Base-by-base conservation (phyloP, 2,329 filamentous ascomycete genomes). In the Fusarium zealandicum region DNA sequence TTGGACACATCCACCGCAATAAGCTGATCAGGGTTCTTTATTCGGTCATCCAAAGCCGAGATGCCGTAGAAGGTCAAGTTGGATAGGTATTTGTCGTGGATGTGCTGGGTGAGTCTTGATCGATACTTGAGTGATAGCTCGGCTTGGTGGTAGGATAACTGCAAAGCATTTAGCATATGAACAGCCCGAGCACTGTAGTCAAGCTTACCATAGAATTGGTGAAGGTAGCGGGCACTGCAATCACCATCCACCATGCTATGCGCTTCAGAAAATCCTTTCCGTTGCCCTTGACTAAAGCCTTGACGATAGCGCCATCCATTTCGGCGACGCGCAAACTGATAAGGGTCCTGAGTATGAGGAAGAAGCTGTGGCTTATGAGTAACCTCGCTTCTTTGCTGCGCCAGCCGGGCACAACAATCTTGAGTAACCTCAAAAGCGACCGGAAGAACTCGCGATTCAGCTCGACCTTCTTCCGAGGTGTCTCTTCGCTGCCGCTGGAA, bases 61-160 rank as follows among this genome's bases (percentile, higher is more conserved):
- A 99, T 89, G 3, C 92, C 93, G 73, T 99, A 99, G 73, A 98
- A 99, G 1, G 93, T 98, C 84, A 99, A 90, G 55, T 96, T 90
- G n/a, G 90, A 93, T 12, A 99, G 83, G 73, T 99, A 99, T 72
- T 93, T 91, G 72, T 96, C 90, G 77, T 99, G 95, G 43, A 99
- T 95, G 72, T 93, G 82, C 69, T 95, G 90, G n/a, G 95, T 99
- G 28, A 99, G 82, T 38, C 95, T 87, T 32, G 93, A 93, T 57
- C 95, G 88, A 74, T 99, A 99, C 70, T 93, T 90, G 25, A 99
- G 80, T 0, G 93, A 92, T 36, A 99, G 84, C 72, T 96, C 92
- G 69, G 93, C 96, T 78, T 99, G 95, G 70, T 99, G 95, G 73
- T 96, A 98, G 20, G 93, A 96, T 36, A 98, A 82, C 91, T 96